Base-by-base conservation (phyloP, 139 green algal genomes). In the Chlorella sp. region DNA sequence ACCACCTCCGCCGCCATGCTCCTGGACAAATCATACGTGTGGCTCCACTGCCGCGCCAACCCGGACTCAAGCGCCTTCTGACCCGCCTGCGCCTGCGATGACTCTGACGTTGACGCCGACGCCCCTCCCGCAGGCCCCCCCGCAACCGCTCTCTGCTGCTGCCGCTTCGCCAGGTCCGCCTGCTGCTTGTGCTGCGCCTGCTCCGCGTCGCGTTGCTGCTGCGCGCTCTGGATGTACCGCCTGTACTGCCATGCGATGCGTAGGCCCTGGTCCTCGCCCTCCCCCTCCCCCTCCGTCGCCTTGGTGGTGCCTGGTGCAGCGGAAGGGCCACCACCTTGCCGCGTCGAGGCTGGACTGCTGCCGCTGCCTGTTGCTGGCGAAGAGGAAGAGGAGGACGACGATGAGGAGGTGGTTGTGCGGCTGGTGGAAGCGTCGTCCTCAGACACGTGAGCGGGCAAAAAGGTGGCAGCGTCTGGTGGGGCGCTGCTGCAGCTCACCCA, bases 181-280 rank as follows among this genome's bases (percentile, higher is more conserved):
- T 79, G 67, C 59, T 70, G 31, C 60, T 5, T 27, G 36, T 32
- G 6, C 32, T 64, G 55, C 34, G 35, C 49, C 65, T 79, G 49
- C 74, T 73, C 59, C n/a, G 33, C 27, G n/a, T 67, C 61, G 2
- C 36, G 36, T 30, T 55, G 59, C 62, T 71, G 42, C 69, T 83
- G 70, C 69, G 83, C 50, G 30, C 77, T 50, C 30, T 91, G 70
- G 24, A 95, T 88, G 80, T 95, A 95, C 62, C 90, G 88, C 20
- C 85, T 60, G 83, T 96, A 96, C 77, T 95, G 91, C 91, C 91
- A 96, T 3, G 91, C 91, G 29, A 96, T 96, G 1, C 83, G 80
- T 65, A 96, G 82, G 27, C 87, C 75, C 2, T 49, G 61, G 35
- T 85, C 74, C 80, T 73, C 63, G 82, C 34, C 23, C 72, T 63